Conservation (phyloP, 2,329 filamentous ascomycete genomes). For the Stemphylium vesicarium region DNA sequence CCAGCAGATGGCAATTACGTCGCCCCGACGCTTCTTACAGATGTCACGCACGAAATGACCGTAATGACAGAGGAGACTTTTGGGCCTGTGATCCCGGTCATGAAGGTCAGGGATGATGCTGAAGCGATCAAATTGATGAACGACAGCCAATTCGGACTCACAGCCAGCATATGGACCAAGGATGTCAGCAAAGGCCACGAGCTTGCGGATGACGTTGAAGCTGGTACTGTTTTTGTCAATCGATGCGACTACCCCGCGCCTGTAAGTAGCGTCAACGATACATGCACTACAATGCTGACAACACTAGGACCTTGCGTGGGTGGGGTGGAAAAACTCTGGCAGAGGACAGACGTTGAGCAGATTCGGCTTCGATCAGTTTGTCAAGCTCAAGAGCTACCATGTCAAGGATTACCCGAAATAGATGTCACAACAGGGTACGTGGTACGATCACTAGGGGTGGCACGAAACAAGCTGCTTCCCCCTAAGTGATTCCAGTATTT, state of each 20-base stretch:
- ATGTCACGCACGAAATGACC: conserved; percentile 80
- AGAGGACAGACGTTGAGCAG: conserved; percentile 87
- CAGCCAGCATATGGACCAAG: conserved; percentile 97
- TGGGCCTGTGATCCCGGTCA: conserved; percentile 87
- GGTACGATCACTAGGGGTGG: conserved; percentile 16
- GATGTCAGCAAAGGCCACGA: conserved; percentile 77
- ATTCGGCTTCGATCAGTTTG: conserved; percentile 94
- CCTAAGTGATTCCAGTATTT: conserved; percentile 8
- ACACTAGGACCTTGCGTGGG: conserved; percentile 85
- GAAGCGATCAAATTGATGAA: conserved; percentile 91
- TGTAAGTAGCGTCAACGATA: conserved; percentile 62
- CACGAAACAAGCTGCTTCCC: conserved; percentile 24
- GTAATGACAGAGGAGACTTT: conserved; percentile 97
- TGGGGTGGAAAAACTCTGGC: conserved; percentile 96
- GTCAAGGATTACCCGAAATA: conserved; percentile 77
- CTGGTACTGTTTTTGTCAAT: conserved; percentile 96
- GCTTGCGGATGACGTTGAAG: conserved; percentile 81
- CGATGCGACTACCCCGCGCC: conserved; percentile 90
- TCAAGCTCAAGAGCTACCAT: conserved; percentile 96
- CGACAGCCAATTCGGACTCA: conserved; percentile 90
- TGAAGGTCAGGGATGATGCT: conserved; percentile 80
- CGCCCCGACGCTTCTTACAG: conserved; percentile 79
- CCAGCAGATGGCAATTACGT: conserved; percentile 87
- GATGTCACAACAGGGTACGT: conserved; percentile 18
- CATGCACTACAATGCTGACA: conserved; percentile 15